Evolutionary conservation across 2,329 filamentous ascomycete genomes (phyloP), one percentile per base, ranked within the genome.

Genomic region (Cordyceps javanica): DNA sequence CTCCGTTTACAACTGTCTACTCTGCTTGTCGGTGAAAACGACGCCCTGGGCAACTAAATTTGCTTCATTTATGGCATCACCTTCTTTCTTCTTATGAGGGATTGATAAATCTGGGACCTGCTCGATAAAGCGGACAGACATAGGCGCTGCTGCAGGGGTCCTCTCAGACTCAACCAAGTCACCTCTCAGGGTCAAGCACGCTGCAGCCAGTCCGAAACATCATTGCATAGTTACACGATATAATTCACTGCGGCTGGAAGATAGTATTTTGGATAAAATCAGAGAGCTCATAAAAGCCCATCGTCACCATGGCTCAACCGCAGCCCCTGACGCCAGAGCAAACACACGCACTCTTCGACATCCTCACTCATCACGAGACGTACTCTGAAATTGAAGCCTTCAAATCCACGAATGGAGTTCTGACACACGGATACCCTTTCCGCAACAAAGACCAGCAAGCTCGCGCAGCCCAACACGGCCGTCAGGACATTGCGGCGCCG

Each of bases 301-400:
- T 7, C 19, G 11, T 9, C 36, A 38, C 38, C 54, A 56, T 56
- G 54, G 41, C 54, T 49, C 55, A 44, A 26, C 25, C 55, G 26
- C 45, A 28, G 45, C 36, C 21, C 46, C 67, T 73, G 46, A 68
- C 67, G 41, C 62, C 64, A 23, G 66, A 69, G 60, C 82, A 85
- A 63, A 70, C 77, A 8, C 72, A 73, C 51, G 81, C 82, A 14
- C 75, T 85, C 16, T 78, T 85, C 61, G 79, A 85, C 64, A 82
- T 86, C 53, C 76, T 86, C 56, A 80, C 80, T 32, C 82, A 85
- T 64, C 67, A 80, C 61, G 76, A 85, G 68, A 82, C 81, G 1
- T 86, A 85, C 63, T 70, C 79, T 13, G 89, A 94, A 70, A 88
- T 91, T 60, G 81, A 87, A 66, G 80, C 79, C 60, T 91, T 92